These are phyloP conservation scores for Chrysopogon serrulatus DNA, from an alignment of 176 grass and related monocot species.

Conservation along the genomic window DNA sequence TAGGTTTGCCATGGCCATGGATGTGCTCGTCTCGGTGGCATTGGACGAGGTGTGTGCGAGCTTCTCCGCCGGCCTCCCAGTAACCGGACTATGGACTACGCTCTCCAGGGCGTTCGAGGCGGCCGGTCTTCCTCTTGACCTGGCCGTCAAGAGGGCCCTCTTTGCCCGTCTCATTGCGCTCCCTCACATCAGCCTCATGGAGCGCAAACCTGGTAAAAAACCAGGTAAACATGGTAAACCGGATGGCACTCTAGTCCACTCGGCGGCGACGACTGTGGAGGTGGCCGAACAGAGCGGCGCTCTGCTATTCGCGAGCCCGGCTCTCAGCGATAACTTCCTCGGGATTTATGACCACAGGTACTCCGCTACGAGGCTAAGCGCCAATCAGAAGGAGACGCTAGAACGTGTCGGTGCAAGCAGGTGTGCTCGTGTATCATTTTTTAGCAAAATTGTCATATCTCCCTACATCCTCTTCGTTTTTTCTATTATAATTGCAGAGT, in stretches of 20 bases:
- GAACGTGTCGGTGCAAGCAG: constrained; percentile 69
- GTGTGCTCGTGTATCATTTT: constrained; percentile 20
- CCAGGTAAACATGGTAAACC: not conserved
- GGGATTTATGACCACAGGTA: constrained; percentile 76
- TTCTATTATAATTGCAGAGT: not conserved
- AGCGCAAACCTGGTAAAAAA: not conserved
- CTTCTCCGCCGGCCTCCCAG: constrained; percentile 31
- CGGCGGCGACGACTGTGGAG: constrained; percentile 35
- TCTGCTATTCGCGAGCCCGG: constrained; percentile 44
- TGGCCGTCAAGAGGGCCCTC: constrained; percentile 45
- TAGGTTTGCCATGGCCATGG: constrained; percentile 34
- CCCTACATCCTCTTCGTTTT: not conserved
- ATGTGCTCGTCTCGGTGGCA: constrained; percentile 50
- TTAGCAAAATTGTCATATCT: not conserved
- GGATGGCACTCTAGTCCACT: constrained; percentile 23
- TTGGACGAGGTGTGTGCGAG: constrained; percentile 67
- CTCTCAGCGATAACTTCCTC: constrained; percentile 65
- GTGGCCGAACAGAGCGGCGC: constrained; percentile 47
- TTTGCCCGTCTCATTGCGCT: constrained; percentile 61
- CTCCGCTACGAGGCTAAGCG: constrained; percentile 42
- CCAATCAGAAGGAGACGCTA: constrained; percentile 47
- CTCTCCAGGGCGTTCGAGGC: constrained; percentile 18
- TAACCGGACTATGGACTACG: constrained; percentile 45
- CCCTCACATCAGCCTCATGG: constrained; percentile 47
- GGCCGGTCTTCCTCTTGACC: constrained; percentile 39